Percentiles rank a stretch among this genome's conserved stretches.
Evolutionary conservation across 2,329 filamentous ascomycete genomes (phyloP).

Genomic region (Penicillium sp.): DNA sequence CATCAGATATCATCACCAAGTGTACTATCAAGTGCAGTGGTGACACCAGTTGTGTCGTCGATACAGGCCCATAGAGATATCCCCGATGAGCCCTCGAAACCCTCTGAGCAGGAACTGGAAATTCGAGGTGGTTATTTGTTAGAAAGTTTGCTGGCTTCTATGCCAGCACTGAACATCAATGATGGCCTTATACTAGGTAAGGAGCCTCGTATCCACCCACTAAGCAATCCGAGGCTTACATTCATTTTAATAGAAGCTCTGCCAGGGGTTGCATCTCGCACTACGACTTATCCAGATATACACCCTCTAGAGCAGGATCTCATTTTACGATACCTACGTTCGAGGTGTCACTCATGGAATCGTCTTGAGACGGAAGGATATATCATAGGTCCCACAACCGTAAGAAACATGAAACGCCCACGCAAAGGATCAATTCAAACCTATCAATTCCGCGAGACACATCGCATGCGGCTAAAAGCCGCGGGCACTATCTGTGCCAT

Average conservation of each 20-base stretch:
- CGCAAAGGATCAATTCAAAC: not conserved
- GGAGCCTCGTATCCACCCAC: not conserved
- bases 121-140: not conserved
- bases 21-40: not conserved
- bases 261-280: not conserved
- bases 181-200: not conserved
- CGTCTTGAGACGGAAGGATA: constrained; percentile 7
- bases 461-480: not conserved
- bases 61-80: not conserved
- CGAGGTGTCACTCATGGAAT: constrained; percentile 5
- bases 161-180: not conserved
- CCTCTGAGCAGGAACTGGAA: not conserved
- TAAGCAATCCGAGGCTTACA: not conserved
- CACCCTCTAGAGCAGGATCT: not conserved
- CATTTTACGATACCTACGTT: constrained; percentile 4
- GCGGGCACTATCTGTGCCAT: not conserved
- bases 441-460: not conserved
- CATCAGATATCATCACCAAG: not conserved
- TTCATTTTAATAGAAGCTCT: not conserved
- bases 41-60: not conserved
- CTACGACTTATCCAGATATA: not conserved
- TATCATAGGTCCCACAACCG: not conserved
- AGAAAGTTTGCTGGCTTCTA: not conserved
- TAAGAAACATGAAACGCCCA: not conserved
- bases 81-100: not conserved